These are phyloP conservation scores for Plantago rigida DNA, from an alignment of 305 asterid genomes.

Conservation along the genomic window DNA sequence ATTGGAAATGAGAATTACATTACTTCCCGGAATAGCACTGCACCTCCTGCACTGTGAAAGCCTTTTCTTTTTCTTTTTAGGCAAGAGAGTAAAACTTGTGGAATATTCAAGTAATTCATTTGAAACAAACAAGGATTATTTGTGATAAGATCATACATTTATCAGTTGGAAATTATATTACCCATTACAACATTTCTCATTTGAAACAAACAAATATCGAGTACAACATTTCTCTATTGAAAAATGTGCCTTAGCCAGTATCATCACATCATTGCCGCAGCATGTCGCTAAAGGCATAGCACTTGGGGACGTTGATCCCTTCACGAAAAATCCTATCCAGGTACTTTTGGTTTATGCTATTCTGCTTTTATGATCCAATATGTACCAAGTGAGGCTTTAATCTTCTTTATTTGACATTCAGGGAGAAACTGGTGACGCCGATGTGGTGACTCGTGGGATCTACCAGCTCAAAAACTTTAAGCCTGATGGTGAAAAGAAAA, in stretches of 20 bases:
- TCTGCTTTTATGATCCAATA: conserved; percentile 8
- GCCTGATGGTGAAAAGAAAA: conserved; percentile 53
- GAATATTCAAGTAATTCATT: background rate
- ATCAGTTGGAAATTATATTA: too few relatives aligned
- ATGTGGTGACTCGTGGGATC: conserved; percentile 36
- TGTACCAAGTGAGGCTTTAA: background rate
- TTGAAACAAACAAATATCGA: background rate
- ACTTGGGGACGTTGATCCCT: conserved; percentile 74
- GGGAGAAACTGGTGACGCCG: conserved; percentile 35
- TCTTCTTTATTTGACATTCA: conserved; percentile 22
- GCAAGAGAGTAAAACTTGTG: background rate
- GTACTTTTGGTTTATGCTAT: conserved; percentile 31
- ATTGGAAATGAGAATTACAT: too few relatives aligned
- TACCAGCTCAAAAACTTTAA: conserved; percentile 53
- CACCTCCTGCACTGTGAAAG: background rate
- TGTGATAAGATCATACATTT: background rate
- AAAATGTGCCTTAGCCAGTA: conserved; percentile 50
- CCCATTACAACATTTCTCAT: background rate
- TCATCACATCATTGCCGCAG: conserved; percentile 50
- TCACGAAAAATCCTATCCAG: conserved; percentile 66
- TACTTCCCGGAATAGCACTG: background rate
- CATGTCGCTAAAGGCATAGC: conserved; percentile 78
- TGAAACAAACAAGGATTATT: background rate
- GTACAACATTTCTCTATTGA: background rate
- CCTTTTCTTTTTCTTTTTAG: background rate